Conservation (phyloP, 2,329 filamentous ascomycete genomes). For the Bipolaris bicolor region DNA sequence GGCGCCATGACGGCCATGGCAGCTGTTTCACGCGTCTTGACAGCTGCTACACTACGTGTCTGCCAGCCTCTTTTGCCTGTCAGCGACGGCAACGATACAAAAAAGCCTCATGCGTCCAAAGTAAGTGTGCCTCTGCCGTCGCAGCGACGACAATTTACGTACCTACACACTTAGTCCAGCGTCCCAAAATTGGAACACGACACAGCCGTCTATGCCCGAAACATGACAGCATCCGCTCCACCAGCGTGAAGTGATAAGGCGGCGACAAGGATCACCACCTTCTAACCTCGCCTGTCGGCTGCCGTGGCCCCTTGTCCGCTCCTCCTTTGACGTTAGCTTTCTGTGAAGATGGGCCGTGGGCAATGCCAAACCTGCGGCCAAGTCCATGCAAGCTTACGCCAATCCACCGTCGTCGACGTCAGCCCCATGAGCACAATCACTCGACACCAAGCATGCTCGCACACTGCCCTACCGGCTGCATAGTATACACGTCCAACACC, state of each 20-base stretch:
- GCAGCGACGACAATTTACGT: background rate
- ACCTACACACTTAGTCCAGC: no score
- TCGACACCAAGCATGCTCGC: background rate
- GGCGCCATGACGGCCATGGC: conserved; percentile 18
- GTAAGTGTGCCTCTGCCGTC: background rate
- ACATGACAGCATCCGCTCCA: conserved; percentile 9
- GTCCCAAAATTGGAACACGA: conserved; percentile 4
- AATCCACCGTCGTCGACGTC: no score
- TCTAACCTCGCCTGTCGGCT: no score
- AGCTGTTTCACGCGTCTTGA: conserved; percentile 12
- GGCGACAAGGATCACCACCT: conserved; percentile 7
- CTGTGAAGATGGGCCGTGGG: no score
- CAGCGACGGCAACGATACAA: background rate
- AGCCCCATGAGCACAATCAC: no score
- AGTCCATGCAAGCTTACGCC: no score
- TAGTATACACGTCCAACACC: background rate
- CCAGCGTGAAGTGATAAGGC: conserved; percentile 20
- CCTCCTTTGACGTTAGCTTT: no score
- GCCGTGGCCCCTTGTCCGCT: no score
- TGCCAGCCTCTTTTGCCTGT: background rate
- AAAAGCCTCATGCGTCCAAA: background rate
- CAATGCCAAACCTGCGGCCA: no score
- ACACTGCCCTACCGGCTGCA: background rate
- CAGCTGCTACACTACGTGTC: background rate
- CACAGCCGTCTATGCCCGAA: conserved; percentile 8